These are phyloP conservation scores for Pichia scutulata DNA, from an alignment of 805 yeast species.

Conservation along the genomic window DNA sequence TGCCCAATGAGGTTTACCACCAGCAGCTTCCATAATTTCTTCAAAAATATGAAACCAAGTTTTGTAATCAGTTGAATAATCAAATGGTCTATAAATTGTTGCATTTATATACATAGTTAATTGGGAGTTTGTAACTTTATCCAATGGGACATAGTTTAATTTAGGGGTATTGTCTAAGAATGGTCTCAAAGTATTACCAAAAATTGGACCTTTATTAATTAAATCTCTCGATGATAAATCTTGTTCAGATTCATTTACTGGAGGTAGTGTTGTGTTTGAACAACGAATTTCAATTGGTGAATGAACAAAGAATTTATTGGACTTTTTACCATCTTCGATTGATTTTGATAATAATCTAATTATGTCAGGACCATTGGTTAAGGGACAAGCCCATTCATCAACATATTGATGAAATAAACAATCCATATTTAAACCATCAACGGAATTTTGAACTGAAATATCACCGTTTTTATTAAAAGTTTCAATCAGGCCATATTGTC, in stretches of 20 bases:
- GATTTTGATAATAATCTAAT: conserved; percentile 54
- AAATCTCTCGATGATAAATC: conserved; percentile 45
- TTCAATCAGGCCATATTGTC: conserved; percentile 75
- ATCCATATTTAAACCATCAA: conserved; percentile 89
- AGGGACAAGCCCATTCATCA: conserved; percentile 95
- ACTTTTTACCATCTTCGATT: conserved; percentile 50
- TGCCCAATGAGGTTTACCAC: conserved; percentile 98
- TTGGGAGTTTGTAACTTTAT: conserved; percentile 59
- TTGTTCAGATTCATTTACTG: conserved; percentile 24
- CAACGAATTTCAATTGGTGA: conserved; percentile 95
- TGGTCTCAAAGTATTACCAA: conserved; percentile 80
- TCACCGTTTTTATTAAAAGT: conserved; percentile 46
- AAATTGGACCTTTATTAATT: conserved; percentile 67
- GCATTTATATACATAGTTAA: conserved; percentile 85
- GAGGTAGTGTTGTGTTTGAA: conserved; percentile 65
- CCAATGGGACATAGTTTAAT: conserved; percentile 47
- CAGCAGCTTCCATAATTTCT: conserved; percentile 62
- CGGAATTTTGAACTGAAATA: conserved; percentile 68
- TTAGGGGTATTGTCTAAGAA: conserved; percentile 73
- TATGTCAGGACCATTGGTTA: conserved; percentile 67
- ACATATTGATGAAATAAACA: conserved; percentile 91
- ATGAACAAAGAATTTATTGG: conserved; percentile 72
- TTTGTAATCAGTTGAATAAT: conserved; percentile 59
- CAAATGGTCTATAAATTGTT: conserved; percentile 94
- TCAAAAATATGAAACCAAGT: conserved; percentile 85